Evolutionary conservation across 108 stramenopile species (phyloP), one percentile per base, ranked within the genome.

Genomic region (Stephanodiscus minutulus): DNA sequence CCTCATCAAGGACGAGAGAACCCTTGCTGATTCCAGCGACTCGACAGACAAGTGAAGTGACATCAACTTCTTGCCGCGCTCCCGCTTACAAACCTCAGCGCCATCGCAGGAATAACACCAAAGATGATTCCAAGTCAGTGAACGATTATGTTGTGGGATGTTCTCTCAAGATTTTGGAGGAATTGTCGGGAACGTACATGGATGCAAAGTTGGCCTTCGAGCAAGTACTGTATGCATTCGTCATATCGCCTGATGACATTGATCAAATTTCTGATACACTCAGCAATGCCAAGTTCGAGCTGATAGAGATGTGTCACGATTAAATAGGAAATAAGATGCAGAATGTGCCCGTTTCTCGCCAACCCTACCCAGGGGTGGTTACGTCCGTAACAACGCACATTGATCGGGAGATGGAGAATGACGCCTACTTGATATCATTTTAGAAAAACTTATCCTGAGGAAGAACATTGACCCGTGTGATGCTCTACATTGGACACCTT

Each of bases 171-270:
- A 63, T 73, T 20, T 50, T 25, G 24, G 72, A 73, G 28, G 72
- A 77, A 21, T 22, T 64, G 27, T 17, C 48, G 17, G 60, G 68
- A 10, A 59, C 64, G 3, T 65, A 60, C 52, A 50, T 52, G 29
- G 76, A 77, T 27, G 62, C 68, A 28, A 69, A 43, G 39, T 18
- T n/a, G 15, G 68, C 76, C 1, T 39, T 70, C 27, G 41, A 60
- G 29, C 76, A 77, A 64, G 63, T 77, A n/a, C 31, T 69, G 29
- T 56, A 46, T 70, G 76, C 76, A n/a, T 77, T 77, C 31, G 25
- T 64, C 9, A 13, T 77, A 20, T 49, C 50, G 35, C 50, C 48
- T 37, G 76, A 77, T 37, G 68, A 77, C 39, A 53, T 77, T 44
- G 67, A 77, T 70, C 21, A 17, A 20, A 66, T 70, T 55, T 33